Evolutionary conservation across 2,329 filamentous ascomycete genomes (phyloP).

Genomic region (Aaosphaeria arxii): DNA sequence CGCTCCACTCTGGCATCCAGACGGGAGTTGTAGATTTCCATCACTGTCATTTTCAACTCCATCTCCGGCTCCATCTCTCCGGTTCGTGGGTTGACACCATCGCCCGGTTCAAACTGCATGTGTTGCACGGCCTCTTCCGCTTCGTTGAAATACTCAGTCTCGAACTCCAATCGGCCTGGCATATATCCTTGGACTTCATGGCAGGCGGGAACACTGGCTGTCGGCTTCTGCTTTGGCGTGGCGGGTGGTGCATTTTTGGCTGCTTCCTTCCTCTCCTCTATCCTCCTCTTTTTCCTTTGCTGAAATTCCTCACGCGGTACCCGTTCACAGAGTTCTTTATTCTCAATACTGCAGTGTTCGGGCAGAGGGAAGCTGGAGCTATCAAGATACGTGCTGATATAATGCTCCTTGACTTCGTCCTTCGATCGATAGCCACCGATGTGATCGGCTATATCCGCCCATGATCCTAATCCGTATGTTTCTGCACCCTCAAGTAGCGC

Average conservation of each 20-base stretch:
- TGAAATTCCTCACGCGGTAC: conserved; percentile 93
- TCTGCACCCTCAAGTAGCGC: conserved; percentile 89
- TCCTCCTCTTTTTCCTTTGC: conserved; percentile 83
- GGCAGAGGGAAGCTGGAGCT: conserved; percentile 83
- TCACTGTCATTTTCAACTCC: conserved; percentile 94
- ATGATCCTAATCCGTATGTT: conserved; percentile 93
- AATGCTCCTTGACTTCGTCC: conserved; percentile 94
- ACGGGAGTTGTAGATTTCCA: conserved; percentile 95
- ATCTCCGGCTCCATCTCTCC: conserved; percentile 91
- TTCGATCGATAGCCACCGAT: conserved; percentile 93
- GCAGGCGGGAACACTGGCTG: conserved; percentile 89
- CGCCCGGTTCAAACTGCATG: conserved; percentile 96
- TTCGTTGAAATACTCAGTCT: conserved; percentile 96
- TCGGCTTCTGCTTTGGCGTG: conserved; percentile 92
- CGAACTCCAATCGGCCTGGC: conserved; percentile 95
- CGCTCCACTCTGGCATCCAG: conserved; percentile 87
- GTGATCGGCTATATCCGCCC: conserved; percentile 97
- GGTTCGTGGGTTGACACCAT: conserved; percentile 81
- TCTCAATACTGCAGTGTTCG: conserved; percentile 76
- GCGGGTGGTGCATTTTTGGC: conserved; percentile 80
- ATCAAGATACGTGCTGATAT: conserved; percentile 81
- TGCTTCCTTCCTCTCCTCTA: conserved; percentile 85
- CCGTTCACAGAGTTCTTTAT: conserved; percentile 73
- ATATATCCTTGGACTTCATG: conserved; percentile 99
- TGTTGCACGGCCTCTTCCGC: conserved; percentile 97